Evolutionary conservation across 2,329 filamentous ascomycete genomes (phyloP), one percentile per base, ranked within the genome.

Genomic region (Claviceps purpurea): DNA sequence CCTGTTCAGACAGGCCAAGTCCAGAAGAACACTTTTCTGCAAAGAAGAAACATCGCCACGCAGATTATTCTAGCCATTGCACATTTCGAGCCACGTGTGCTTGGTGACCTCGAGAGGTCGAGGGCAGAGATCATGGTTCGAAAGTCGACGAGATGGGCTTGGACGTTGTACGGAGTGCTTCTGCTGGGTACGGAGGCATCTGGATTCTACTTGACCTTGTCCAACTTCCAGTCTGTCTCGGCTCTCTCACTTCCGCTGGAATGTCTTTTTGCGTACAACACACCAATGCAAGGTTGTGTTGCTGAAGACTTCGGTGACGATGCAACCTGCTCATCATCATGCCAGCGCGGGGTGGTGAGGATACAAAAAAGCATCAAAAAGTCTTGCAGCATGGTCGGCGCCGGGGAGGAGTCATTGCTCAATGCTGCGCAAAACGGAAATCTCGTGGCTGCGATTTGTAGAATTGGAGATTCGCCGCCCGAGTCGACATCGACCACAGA

Each of bases 231-330:
- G 51, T 60, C 65, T 43, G 64, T 75, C 51, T 60, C 64, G n/a
- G 61, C 66, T 11, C 55, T 64, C n/a, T 58, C 64, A 4, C 61
- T 70, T 10, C 65, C 70, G 0, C 51, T 68, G 39, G 57, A 56
- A 43, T 75, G 73, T 56, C 60, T 67, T 14, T 57, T 66, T 40
- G 70, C 68, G 38, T 75, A 75, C 61, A 69, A 70, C 56, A 60
- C 62, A 5, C 65, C 65, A 5, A 65, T 75, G 26, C 43, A 52
- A n/a, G 64, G 65, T 49, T 75, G 73, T 58, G 52, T 50, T 4
- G 38, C 57, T 3, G 30, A 51, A 51, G 72, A 74, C 56, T 73
- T 73, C 22, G 30, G 43, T 26, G 51, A 51, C 2, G 64, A 63
- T 39, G 62, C 56, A 13, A 57, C 57, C 2, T 75, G 73, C 59